phyloP scores from a whole-genome alignment of 192 early-diverging fungal species.

The Ramicandelaber brevisporus region DNA sequence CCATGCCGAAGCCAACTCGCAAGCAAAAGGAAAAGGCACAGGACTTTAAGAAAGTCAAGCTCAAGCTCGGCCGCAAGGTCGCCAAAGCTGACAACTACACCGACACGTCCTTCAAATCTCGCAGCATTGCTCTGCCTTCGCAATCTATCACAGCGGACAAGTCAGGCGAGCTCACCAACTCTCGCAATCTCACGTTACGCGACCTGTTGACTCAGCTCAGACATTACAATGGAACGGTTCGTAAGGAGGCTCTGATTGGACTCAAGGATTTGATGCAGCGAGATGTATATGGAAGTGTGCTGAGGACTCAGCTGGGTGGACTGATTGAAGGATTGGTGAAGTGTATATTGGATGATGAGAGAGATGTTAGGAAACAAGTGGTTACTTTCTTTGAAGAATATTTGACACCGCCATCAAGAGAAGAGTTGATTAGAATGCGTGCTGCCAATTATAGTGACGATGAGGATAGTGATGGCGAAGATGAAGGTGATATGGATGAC shows the following conservation, averaged over 20 bases:
- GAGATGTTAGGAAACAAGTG: background rate
- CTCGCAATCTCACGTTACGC: constrained; percentile 44
- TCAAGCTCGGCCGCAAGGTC: constrained; percentile 80
- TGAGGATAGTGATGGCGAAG: constrained; percentile 18
- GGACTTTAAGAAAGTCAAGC: constrained; percentile 71
- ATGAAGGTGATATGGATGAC: constrained; percentile 16
- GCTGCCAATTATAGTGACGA: constrained; percentile 4
- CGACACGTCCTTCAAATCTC: constrained; percentile 58
- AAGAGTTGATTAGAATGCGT: background rate
- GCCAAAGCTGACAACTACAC: constrained; percentile 44
- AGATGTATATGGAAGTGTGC: constrained; percentile 10
- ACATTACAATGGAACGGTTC: constrained; percentile 39
- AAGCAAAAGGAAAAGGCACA: constrained; percentile 48
- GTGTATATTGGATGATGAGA: constrained; percentile 15
- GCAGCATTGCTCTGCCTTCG: constrained; percentile 47
- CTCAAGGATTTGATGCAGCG: constrained; percentile 14
- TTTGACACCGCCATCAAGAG: background rate
- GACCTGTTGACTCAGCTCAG: constrained; percentile 47
- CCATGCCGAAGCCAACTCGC: constrained; percentile 35
- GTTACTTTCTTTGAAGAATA: background rate
- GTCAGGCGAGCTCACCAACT: constrained; percentile 36
- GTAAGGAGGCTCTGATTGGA: constrained; percentile 21
- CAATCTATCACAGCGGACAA: constrained; percentile 63
- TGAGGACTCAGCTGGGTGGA: constrained; percentile 15
- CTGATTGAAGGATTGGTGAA: constrained; percentile 14